A percentile compares a stretch with the other conserved stretches of the same genome.
Conservation (phyloP, 2,329 filamentous ascomycete genomes). For the Chaetoscypha palmicola region DNA sequence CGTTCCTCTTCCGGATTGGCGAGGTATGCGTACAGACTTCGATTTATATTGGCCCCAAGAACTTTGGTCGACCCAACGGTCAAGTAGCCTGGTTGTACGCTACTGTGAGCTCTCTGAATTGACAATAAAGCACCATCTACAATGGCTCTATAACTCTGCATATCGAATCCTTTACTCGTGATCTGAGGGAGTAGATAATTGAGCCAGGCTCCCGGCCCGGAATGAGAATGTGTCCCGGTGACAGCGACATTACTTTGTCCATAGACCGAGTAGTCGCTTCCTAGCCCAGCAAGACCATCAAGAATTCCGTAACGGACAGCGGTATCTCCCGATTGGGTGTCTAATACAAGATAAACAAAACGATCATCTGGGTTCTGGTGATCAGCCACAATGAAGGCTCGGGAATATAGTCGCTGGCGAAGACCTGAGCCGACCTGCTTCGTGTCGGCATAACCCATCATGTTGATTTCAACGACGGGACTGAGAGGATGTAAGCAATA, state of each 20-base stretch:
- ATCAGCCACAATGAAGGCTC: conserved; percentile 80
- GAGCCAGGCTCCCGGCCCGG: conserved; percentile 85
- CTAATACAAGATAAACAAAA: conserved; percentile 81
- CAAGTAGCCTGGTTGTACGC: conserved; percentile 57
- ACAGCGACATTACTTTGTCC: conserved; percentile 76
- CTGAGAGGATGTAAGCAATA: conserved; percentile 33
- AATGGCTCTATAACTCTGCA: conserved; percentile 81
- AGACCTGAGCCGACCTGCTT: conserved; percentile 76
- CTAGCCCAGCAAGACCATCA: conserved; percentile 61
- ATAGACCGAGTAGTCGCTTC: conserved; percentile 67
- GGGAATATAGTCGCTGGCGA: conserved; percentile 79
- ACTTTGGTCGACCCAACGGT: conserved; percentile 64
- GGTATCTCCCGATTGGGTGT: conserved; percentile 82
- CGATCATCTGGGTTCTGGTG: conserved; percentile 58
- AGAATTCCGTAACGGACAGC: conserved; percentile 83
- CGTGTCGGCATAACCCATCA: conserved; percentile 89
- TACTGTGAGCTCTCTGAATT: conserved; percentile 72
- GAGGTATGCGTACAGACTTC: conserved; percentile 81
- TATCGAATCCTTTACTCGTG: conserved; percentile 77
- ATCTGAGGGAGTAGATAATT: conserved; percentile 93
- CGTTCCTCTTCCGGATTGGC: conserved; percentile 76
- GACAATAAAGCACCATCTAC: conserved; percentile 79
- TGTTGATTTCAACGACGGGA: conserved; percentile 81
- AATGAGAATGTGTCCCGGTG: conserved; percentile 88
- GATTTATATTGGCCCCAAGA: conserved; percentile 74